Evolutionary conservation across 177 flowering plant genomes (phyloP), one percentile per base, ranked within the genome.

Genomic region (Tripterygium wilfordii): DNA sequence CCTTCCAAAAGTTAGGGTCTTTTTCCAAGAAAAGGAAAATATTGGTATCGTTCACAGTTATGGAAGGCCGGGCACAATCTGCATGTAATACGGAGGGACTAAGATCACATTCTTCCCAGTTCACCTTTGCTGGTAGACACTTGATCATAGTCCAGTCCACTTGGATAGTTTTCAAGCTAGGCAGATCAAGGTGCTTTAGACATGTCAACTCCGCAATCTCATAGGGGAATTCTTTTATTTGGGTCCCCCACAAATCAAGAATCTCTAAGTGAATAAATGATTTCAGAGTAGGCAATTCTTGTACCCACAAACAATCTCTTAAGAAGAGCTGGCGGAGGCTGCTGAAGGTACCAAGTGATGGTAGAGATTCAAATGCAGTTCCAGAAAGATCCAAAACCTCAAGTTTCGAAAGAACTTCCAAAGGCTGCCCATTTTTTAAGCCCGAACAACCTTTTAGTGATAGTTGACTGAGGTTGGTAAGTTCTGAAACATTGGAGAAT

Each of bases 321-420:
- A 61, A 22, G n/a, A 27, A 42, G 18, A 61, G 65, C 18, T 55
- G 5, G 1, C 19, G 45, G n/a, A 61, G 56, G 28, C 23, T 43
- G 54, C 17, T 17, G 4, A 37, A 20, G 8, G 18, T 30, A 0
- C 19, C 37, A 9, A 54, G 21, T 0, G 55, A 37, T 14, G 60
- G 42, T 7, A 55, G 33, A 22, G 14, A 4, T 19, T 12, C 15
- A n/a, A 57, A n/a, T 8, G 6, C 30, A 31, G 60, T 45, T 13
- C 44, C 46, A 16, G 57, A 49, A 20, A 67, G 64, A 45, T 62
- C 61, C 7, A 67, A 38, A 16, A 49, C 56, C 40, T 62, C 54
- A 21, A 62, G 61, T 4, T 42, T 48, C 9, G 39, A 39, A 13
- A 57, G 45, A 10, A 32, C 7, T 2, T 41, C 50, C 33, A 41